Base-by-base conservation (phyloP, 495 filamentous ascomycete genomes). In the Xylaria venustula region DNA sequence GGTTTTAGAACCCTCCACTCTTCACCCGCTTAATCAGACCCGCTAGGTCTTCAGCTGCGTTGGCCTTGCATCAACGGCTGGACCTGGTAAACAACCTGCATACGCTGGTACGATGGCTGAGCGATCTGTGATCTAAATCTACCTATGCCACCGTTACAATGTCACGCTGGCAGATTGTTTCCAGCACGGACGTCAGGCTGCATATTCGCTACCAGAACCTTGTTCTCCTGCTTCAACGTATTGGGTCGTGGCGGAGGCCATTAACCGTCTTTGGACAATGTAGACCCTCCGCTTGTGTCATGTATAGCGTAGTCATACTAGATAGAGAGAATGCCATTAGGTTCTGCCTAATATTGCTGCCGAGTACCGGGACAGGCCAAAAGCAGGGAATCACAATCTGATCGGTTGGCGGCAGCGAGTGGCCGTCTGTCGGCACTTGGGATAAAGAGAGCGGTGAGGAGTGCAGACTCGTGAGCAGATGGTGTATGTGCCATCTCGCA, bases 21-120 rank as follows among this genome's bases (percentile, higher is more conserved):
- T 32, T 46, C 30, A 25, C 34, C 60, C 45, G 49, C 65, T 67
- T 59, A 54, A 37, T 47, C 50, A 57, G 48, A 40, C 49, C 65
- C 47, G 51, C 47, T 71, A 40, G 37, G 14, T 15, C 44, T 61
- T 52, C 50, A 63, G 68, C 44, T 69, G 71, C 63, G 75, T 60
- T 78, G 74, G 73, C 73, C 66, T 68, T 75, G 74, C 74, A 76
- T 78, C 64, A 59, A 70, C 63, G 62, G 67, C 60, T 71, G 64
- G 71, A 60, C 62, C 60, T 69, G 56, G 62, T 61, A 49, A 54
- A 59, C 48, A 58, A 54, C 63, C 60, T 63, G 64, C 62, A 55
- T 63, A 57, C 48, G 58, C 53, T 60, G 58, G 60, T 37, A 49
- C 51, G 52, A 50, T 62, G 52, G 52, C 34, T 56, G 50, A 52